Base-by-base conservation (phyloP, 192 early-diverging fungal genomes). In the Coemansia asiatica region DNA sequence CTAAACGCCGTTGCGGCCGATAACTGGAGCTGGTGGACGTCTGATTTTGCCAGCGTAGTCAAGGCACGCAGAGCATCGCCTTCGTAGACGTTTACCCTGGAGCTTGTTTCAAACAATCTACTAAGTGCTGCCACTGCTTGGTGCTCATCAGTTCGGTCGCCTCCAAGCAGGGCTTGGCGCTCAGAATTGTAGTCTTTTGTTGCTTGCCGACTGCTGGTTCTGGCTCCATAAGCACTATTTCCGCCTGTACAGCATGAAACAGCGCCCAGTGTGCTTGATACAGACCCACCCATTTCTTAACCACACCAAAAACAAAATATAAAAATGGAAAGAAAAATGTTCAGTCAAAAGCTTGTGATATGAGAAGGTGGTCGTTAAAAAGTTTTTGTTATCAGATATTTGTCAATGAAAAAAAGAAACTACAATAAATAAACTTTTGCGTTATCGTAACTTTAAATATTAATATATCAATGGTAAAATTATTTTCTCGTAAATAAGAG, bases 1-100 rank as follows among this genome's bases (percentile, higher is more conserved):
- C 89, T 92, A 73, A 94, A 94, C 5, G 93, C 92, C 61, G 93
- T 82, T 12, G 94, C 92, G 0, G 92, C 94, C 1, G 92, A 92
- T 26, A 91, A 82, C 67, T 95, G 91, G 47, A 94, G 71, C 60
- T 92, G 90, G 27, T 93, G 86, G 64, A 90, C 87, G 60, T 92
- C 90, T n/a, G 92, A 93, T 67, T 88, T 90, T 19, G 92, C 92
- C 21, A 95, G 71, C 6, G 88, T 89, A 4, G 92, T 89, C 13
- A 95, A 75, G 5, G 93, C 88, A 46, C 81, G 82, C 19, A 93
- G 79, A 23, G 91, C 85, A 22, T 88, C 87, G 12, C 92, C 91
- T 47, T 91, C 87, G 72, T 90, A 94, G 67, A 95, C 92, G 66
- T 64, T 65, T 61, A 80, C 66, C 2, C 72, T 64, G 4, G 58